Conservation (phyloP, 345 rosid genomes). For the Schrenkiella parvula region DNA sequence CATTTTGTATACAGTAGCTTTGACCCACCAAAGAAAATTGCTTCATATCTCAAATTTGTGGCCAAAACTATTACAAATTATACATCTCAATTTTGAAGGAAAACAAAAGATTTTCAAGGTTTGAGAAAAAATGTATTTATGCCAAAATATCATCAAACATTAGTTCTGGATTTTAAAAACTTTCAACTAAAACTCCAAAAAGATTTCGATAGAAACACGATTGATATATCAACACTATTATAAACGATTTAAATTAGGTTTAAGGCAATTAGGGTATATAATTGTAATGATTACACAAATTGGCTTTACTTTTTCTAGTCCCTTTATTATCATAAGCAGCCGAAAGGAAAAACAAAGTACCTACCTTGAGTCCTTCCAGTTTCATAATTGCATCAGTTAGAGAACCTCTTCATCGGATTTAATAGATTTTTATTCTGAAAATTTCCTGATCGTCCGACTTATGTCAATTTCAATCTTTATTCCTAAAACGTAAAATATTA, state of each 20-base stretch:
- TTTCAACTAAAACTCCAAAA: not conserved
- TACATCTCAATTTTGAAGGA: not conserved
- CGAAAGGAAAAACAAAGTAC: conserved; percentile 35
- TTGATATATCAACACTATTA: not conserved
- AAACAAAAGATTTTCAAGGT: not conserved
- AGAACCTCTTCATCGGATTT: conserved; percentile 4
- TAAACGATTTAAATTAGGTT: conserved; percentile 1
- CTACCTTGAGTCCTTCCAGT: conserved; percentile 21
- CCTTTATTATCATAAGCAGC: conserved; percentile 33
- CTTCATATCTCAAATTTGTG: not conserved
- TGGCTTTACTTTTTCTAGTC: conserved; percentile 20
- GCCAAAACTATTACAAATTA: not conserved
- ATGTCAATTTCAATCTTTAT: not conserved
- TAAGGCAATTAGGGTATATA: conserved; percentile 22
- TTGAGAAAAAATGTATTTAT: not conserved
- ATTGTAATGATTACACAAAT: conserved; percentile 28
- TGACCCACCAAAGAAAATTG: not conserved
- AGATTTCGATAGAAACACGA: not conserved
- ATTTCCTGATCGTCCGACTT: not conserved
- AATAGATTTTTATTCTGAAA: not conserved
- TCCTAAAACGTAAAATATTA: not conserved
- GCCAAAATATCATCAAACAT: not conserved
- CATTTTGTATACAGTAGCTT: not conserved
- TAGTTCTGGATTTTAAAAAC: not conserved
- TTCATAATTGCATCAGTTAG: conserved; percentile 27